Percentiles rank a stretch among this genome's conserved stretches.
These are phyloP conservation scores for Zopfia rhizophila DNA, from an alignment of 2,329 filamentous ascomycete genomes.

Conservation along the genomic window DNA sequence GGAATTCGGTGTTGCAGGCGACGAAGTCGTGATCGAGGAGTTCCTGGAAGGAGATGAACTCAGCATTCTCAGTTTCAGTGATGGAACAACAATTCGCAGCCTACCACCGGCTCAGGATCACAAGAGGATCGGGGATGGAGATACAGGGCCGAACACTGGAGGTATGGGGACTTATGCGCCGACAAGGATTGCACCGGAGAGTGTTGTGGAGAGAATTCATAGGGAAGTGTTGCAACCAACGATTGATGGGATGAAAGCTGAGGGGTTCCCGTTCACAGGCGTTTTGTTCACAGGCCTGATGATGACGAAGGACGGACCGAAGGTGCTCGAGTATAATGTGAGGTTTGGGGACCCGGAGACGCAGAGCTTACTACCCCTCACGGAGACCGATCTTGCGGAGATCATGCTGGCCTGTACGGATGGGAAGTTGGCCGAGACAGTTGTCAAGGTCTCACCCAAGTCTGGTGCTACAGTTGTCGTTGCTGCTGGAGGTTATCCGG, in stretches of 20 bases:
- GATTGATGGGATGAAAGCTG: slow-evolving; percentile 85
- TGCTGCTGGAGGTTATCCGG: slow-evolving; percentile 90
- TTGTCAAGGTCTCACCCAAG: slow-evolving; percentile 72
- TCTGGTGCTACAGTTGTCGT: slow-evolving; percentile 95
- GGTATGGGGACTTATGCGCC: slow-evolving; percentile 99
- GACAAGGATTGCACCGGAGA: slow-evolving; percentile 61
- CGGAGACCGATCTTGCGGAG: slow-evolving; percentile 87
- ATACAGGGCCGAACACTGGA: slow-evolving; percentile 91
- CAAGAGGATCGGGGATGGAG: slow-evolving; percentile 92
- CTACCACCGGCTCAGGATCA: slow-evolving; percentile 95
- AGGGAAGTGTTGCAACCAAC: slow-evolving; percentile 87
- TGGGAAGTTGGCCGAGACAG: slow-evolving; percentile 75
- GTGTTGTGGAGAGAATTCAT: slow-evolving; percentile 82
- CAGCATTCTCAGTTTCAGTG: slow-evolving; percentile 89
- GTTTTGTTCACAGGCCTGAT: slow-evolving; percentile 92
- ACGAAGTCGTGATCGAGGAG: slow-evolving; percentile 96
- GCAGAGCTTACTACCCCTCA: slow-evolving; percentile 82
- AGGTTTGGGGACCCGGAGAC: slow-evolving; percentile 93
- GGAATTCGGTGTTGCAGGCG: slow-evolving; percentile 86
- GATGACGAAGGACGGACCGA: slow-evolving; percentile 84
- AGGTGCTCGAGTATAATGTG: slow-evolving; percentile 92
- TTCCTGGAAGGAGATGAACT: slow-evolving; percentile 91
- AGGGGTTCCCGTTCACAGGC: slow-evolving; percentile 68
- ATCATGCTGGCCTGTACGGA: slow-evolving; percentile 87
- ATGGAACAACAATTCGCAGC: slow-evolving; percentile 84